Percentiles rank a stretch among this genome's conserved stretches.
These are phyloP conservation scores for Lichtheimia hyalospora DNA, from an alignment of 371 early-diverging fungal genomes.

Conservation along the genomic window DNA sequence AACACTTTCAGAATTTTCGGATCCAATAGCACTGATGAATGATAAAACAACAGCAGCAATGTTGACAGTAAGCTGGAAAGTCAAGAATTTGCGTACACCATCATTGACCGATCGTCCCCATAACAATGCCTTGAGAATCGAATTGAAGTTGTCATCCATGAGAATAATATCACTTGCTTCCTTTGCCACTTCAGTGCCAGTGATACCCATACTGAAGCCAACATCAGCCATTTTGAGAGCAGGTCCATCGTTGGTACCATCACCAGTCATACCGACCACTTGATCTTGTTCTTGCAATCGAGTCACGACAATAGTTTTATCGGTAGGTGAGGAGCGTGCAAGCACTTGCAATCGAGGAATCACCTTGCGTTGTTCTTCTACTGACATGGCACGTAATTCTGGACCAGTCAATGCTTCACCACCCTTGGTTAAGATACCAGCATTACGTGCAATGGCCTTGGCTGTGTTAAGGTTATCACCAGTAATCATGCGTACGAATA, in stretches of 20 bases:
- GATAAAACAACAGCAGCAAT: constrained; percentile 85
- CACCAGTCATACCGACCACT: constrained; percentile 96
- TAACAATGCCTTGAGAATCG: constrained; percentile 84
- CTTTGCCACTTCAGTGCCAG: constrained; percentile 96
- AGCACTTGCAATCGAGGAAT: constrained; percentile 89
- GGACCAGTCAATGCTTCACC: constrained; percentile 89
- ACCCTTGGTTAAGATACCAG: constrained; percentile 84
- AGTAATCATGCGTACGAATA: constrained; percentile 96
- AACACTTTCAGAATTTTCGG: constrained; percentile 95
- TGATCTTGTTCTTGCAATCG: constrained; percentile 85
- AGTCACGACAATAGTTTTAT: constrained; percentile 91
- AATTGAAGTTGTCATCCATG: constrained; percentile 94
- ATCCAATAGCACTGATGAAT: constrained; percentile 85
- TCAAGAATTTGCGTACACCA: constrained; percentile 92
- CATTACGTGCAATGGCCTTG: constrained; percentile 82
- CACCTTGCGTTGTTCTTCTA: constrained; percentile 75
- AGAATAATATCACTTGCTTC: constrained; percentile 94
- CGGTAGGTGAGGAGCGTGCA: constrained; percentile 90
- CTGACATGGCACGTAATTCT: constrained; percentile 77
- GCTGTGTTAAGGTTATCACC: constrained; percentile 95
- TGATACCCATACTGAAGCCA: constrained; percentile 97
- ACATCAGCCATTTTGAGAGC: constrained; percentile 95
- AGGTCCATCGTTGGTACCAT: constrained; percentile 98
- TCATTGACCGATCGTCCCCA: constrained; percentile 97
- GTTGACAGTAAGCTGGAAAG: constrained; percentile 97